Evolutionary conservation across 2,329 filamentous ascomycete genomes (phyloP), one percentile per base, ranked within the genome.

Genomic region (Purpureocillium takamizusanense): DNA sequence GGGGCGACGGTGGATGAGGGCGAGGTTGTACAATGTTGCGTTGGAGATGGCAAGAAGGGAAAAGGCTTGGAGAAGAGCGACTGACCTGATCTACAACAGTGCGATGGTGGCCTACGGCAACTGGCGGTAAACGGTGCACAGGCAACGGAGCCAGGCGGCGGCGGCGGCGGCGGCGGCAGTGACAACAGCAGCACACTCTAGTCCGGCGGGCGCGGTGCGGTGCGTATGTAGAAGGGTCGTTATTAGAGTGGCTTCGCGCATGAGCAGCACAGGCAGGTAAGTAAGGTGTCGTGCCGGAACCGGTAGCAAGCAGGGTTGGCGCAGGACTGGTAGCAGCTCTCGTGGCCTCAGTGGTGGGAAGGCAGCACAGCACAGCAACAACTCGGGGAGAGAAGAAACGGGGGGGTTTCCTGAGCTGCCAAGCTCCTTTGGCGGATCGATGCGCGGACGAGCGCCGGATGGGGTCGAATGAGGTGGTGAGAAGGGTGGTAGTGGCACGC

Each of bases 251-350:
- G 38, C 21, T 25, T 25, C 21, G 21, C 21, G 21, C 21, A 25
- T 25, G 21, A 25, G 21, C 21, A 25, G 21, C 21, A 10, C 21
- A 25, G 21, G 48, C 53, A 48, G 50, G 44, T 49, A 43, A 43
- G 46, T 48, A 47, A 53, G 53, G 54, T 53, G 47, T 57, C 47
- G 51, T 56, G 55, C 55, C 58, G 55, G 55, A 45, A 50, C 44
- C 49, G 50, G 51, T 51, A 53, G 48, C 35, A 35, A 25, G 21
- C 21, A 25, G 21, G 21, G 21, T 25, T 25, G 21, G 21, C 21
- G 21, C 21, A 25, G 21, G 21, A 5, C 6, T 25, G 21, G 6
- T 10, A 10, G 21, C 21, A 25, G 21, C 6, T 25, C 21, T 10
- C 10, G 21, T 25, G 6, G 21, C 5, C 21, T 25, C 21, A 25